phyloP scores from a whole-genome alignment of 805 yeast species.

The Kuraishia piskuri region DNA sequence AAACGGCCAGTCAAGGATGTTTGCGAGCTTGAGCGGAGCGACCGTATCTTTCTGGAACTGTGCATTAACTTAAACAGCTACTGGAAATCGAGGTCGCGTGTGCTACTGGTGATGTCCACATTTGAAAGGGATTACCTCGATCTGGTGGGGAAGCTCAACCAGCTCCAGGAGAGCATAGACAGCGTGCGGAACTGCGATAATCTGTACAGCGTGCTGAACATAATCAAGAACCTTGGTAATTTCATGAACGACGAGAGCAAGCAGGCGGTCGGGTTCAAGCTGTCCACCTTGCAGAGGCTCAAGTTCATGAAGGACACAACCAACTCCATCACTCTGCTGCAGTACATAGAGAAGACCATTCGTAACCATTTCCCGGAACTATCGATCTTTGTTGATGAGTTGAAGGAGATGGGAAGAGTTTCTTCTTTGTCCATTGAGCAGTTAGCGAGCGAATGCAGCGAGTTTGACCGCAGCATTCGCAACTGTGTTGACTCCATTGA shows the following conservation, averaged over 20 bases:
- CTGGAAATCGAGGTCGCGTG: constrained; percentile 67
- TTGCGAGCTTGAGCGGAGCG: constrained; percentile 55
- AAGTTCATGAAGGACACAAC: constrained; percentile 65
- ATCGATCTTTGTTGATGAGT: constrained; percentile 52
- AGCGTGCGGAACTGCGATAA: constrained; percentile 42
- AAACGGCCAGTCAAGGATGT: constrained; percentile 44
- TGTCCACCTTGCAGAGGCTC: constrained; percentile 60
- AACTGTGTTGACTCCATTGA: constrained; percentile 46
- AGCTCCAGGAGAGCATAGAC: constrained; percentile 51
- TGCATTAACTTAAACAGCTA: constrained; percentile 60
- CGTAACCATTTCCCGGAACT: constrained; percentile 58
- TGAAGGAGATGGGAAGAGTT: constrained; percentile 41
- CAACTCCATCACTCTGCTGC: constrained; percentile 63
- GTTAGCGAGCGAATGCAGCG: constrained; percentile 48
- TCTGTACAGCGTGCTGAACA: constrained; percentile 49
- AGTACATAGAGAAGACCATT: constrained; percentile 64
- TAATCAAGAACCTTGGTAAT: constrained; percentile 68
- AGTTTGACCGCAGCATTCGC: constrained; percentile 40
- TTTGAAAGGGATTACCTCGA: constrained; percentile 64
- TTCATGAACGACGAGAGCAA: constrained; percentile 69
- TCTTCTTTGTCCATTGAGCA: constrained; percentile 58
- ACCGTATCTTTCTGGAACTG: constrained; percentile 58
- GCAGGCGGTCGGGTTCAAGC: constrained; percentile 61
- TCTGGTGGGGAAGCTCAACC: constrained; percentile 42
- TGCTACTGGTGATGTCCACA: constrained; percentile 43